Conservation (phyloP, 495 filamentous ascomycete species). For the Podospora comata region DNA sequence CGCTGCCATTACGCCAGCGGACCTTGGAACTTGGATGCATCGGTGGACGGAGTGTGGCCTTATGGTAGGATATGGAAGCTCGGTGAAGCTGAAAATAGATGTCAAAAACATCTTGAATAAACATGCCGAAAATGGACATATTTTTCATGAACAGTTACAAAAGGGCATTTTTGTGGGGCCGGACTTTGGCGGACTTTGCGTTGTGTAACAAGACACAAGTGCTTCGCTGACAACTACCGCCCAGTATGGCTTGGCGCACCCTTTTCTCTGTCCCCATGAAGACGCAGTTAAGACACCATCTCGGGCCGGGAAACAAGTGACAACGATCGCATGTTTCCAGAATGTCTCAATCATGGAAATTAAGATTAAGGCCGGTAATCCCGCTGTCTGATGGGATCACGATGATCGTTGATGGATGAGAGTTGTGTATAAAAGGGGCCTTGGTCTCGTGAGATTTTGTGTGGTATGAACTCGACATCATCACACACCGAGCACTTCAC, state of each 20-base stretch:
- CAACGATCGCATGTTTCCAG: too few relatives aligned
- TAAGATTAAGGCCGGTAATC: background rate
- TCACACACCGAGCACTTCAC: background rate
- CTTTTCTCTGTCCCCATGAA: background rate
- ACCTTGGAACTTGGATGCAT: background rate
- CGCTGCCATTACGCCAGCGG: conserved; percentile 7
- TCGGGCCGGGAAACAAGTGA: background rate
- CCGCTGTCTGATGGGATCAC: background rate
- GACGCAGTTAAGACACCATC: background rate
- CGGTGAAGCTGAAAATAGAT: background rate
- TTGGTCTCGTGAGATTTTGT: too few relatives aligned
- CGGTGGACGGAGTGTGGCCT: background rate
- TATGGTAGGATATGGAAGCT: background rate
- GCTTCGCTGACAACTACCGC: background rate
- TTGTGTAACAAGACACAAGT: background rate
- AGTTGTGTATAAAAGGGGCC: background rate
- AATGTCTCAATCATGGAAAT: background rate
- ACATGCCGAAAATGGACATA: background rate
- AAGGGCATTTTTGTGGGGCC: background rate
- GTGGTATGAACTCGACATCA: background rate
- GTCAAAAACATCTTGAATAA: background rate
- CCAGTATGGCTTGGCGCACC: background rate
- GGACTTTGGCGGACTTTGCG: background rate
- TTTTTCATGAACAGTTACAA: background rate
- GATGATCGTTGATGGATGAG: background rate